Base-by-base conservation (phyloP, 2,329 filamentous ascomycete species). In the Aspergillus neotritici region DNA sequence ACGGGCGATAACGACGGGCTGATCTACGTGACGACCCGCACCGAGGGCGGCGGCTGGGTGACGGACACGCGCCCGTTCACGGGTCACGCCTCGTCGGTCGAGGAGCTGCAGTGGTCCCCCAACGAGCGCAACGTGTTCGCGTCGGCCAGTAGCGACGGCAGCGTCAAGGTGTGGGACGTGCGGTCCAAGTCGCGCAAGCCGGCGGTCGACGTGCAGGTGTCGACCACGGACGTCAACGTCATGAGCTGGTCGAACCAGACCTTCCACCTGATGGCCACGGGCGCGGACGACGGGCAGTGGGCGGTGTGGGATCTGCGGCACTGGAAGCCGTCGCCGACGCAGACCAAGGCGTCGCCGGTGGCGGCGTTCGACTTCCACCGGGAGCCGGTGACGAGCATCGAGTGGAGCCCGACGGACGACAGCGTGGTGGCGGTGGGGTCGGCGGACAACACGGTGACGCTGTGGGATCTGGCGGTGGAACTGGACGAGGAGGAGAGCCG, bases 341-440 rank as follows among this genome's bases (percentile, higher is more conserved):
- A 65, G 37, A 59, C 66, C 55, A 78, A 75, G 70, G 84, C 86
- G 5, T 83, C 83, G 37, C 86, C 93, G 1, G 86, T 97, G n/a
- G 93, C 93, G 3, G 86, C 84, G 57, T 98, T 97, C 71, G 78
- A 82, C 60, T 97, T 95, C 75, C 90, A 98, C 76, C 91, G 88
- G 68, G 88, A 96, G 68, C 93, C 95, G 57, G 88, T 98, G 58
- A 98, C 93, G 5, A 88, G 85, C 55, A 79, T 98, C 31, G 90
- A 97, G 71, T 98, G 93, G 91, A 91, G 97, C 67, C 91, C 93
- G 2, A 91, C 87, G 1, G 93, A 98, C 61, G 91, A 98, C 74
- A 94, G 86, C 64, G 94, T 97, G 59, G 82, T 98, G 12, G 86
- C 88, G 3, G 89, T 97, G 33, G 91, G 87, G 15, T 87, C 88